Base-by-base conservation (phyloP, 768 basidiomycete species). In the Boletus rubescentipes region DNA sequence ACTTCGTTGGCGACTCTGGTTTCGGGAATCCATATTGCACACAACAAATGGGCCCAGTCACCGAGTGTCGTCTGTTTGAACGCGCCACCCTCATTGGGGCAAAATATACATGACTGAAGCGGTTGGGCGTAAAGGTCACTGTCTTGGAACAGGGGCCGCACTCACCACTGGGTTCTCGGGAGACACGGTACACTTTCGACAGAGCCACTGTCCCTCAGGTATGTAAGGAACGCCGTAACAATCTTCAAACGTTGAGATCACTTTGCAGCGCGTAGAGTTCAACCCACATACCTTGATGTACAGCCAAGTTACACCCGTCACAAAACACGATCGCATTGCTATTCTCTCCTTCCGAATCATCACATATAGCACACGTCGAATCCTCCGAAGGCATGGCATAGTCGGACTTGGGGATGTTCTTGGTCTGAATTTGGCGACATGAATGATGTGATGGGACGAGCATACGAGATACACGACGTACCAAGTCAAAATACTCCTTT, bases 211-310 rank as follows among this genome's bases (percentile, higher is more conserved):
- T 1, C 97, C 97, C 75, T 99, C 97, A 0, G 97, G 97, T 54
- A 99, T 98, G 67, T 99, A 99, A 11, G 97, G 97, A 2, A 99
- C 93, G 18, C 97, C 97, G 65, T 99, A 99, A 66, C 97, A 99
- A 68, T 99, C 97, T 97, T 59, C n/a, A 3, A 32, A 39, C n/a
- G 9, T 34, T 65, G 54, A 63, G 56, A 29, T 46, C 18, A 48
- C 36, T 30, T n/a, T 29, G 16, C 38, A 47, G 43, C 45, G 16
- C 8, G 9, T 16, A 5, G 15, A 15, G 45, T 11, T 35, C 26
- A 16, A 4, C 35, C n/a, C n/a, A 61, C 80, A 49, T 55, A 91
- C 95, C 95, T 81, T 99, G 97, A 75, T 99, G 97, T n/a, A 99
- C 97, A 10, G 97, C 97, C 26, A 99, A 75, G 71, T 98, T 98